Evolutionary conservation across 2,329 filamentous ascomycete genomes (phyloP), one percentile per base, ranked within the genome.

Genomic region (Nemania abortiva): DNA sequence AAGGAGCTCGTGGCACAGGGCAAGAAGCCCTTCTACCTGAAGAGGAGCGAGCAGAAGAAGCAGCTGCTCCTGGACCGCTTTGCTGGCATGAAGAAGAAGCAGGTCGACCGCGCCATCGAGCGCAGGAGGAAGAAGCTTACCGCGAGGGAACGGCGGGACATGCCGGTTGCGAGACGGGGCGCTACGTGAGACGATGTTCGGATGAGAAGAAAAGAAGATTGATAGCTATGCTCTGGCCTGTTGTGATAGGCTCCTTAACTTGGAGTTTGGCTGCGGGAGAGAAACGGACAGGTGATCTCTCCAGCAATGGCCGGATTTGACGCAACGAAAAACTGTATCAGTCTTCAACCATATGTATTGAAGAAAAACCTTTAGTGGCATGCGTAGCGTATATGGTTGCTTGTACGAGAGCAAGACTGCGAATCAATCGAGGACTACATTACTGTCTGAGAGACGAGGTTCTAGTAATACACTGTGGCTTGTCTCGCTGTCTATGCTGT

Each of bases 11-110:
- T 98, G 60, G 90, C 90, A 75, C 89, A 97, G 83, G 96, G 96
- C 70, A 98, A 98, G 89, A 89, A 88, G 79, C 95, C 96, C 0
- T 99, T 94, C 83, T 98, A 93, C 81, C 84, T 98, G 76, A 99
- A 99, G 88, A 91, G 91, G 84, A 90, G 90, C 77, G 95, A 98
- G 82, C 89, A 96, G 85, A 97, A 96, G 90, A 94, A 95, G 85
- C 85, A 91, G 81, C 85, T 94, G 65, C 84, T 98, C 70, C 85
- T 92, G 77, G 91, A 96, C 75, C 89, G 91, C 79, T 98, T 92
- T 81, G 88, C 91, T 75, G 88, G 88, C 68, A 92, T 98, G 91
- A 96, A 93, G 81, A 91, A 92, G 78, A 91, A 90, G 79, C 91
- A 98, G 81, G 88, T 94, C 68, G 92, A 97, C 71, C 92, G 90